These are phyloP conservation scores for Eucalyptus cloeziana DNA, from an alignment of 345 rosid species.

Conservation along the genomic window DNA sequence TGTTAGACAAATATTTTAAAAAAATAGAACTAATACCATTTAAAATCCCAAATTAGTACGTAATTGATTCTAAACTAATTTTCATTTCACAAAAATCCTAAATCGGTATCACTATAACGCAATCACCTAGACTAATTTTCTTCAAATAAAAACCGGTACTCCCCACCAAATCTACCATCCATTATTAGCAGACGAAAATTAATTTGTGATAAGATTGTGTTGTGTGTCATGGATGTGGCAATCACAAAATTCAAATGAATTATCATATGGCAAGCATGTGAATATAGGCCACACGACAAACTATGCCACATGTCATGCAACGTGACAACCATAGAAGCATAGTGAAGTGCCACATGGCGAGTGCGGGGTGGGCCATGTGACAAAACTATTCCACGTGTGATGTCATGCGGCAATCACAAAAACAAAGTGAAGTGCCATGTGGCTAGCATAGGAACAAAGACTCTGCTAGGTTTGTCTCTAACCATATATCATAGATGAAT, in stretches of 20 bases:
- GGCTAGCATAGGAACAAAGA: not conserved
- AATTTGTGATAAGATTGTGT: accelerated
- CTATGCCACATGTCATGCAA: not conserved
- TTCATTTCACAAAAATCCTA: not conserved
- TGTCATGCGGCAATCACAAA: not conserved
- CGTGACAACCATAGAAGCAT: not conserved
- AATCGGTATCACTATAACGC: too few relatives aligned
- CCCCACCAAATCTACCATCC: not conserved
- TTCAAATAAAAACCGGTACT: too few relatives aligned
- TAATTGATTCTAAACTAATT: too few relatives aligned
- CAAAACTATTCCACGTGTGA: not conserved
- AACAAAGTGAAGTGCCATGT: not conserved
- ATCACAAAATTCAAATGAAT: too few relatives aligned
- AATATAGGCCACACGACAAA: too few relatives aligned
- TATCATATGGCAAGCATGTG: not conserved
- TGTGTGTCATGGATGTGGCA: accelerated
- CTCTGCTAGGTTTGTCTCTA: accelerated
- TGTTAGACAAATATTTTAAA: too few relatives aligned
- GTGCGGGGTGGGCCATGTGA: not conserved
- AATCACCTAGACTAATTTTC: too few relatives aligned
- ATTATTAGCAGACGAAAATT: accelerated
- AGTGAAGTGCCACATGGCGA: accelerated
- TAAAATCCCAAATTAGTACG: too few relatives aligned
- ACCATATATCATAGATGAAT: accelerated
- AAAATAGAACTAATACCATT: too few relatives aligned